These are phyloP conservation scores for Fraxinus sp. DNA, from an alignment of 305 asterid species.

Conservation along the genomic window DNA sequence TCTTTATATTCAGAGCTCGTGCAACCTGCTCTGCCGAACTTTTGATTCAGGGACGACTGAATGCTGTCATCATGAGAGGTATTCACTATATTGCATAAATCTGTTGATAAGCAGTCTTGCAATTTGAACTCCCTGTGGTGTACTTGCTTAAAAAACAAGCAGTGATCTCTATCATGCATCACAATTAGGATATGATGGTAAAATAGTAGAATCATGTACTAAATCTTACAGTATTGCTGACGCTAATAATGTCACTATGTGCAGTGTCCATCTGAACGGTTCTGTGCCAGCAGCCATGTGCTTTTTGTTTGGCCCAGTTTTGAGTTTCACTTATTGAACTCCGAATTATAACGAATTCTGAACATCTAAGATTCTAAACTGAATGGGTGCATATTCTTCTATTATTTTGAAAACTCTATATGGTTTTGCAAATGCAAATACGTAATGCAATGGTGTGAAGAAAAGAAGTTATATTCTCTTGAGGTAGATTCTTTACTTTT, in stretches of 20 bases:
- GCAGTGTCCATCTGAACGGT: neutral
- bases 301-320: neutral
- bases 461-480: neutral
- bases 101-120: neutral
- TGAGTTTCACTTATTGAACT: neutral
- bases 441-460: neutral
- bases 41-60: constrained; percentile 87
- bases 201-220: neutral
- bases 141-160: constrained; percentile 1
- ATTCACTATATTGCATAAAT: constrained; percentile 11
- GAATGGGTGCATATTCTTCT: constrained; percentile 1
- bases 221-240: neutral
- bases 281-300: neutral
- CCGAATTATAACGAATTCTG: neutral
- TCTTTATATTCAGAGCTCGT: constrained; percentile 56
- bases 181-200: neutral
- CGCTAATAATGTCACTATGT: constrained; percentile 6
- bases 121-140: neutral
- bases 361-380: neutral
- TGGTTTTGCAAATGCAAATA: neutral
- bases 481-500: neutral
- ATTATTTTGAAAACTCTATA: neutral
- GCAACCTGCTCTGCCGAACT: constrained; percentile 76
- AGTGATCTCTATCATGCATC: neutral
- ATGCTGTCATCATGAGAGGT: constrained; percentile 96